Evolutionary conservation across 2,329 filamentous ascomycete genomes (phyloP).

Genomic region (Fusarium sacchari): DNA sequence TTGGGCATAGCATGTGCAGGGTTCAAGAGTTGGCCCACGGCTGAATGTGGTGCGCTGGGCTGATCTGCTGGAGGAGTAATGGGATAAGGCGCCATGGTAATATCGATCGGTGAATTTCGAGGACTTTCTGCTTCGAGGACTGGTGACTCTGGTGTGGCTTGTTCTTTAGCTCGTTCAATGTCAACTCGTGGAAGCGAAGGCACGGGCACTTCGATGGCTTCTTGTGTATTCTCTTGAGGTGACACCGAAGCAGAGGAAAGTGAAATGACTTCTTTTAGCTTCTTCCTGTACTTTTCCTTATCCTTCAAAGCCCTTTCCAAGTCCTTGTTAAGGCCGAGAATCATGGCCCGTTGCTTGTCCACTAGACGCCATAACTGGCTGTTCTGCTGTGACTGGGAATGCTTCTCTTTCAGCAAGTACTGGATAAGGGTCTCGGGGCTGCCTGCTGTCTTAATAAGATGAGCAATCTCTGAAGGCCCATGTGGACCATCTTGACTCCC

Average conservation of each 20-base stretch:
- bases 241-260: constrained; percentile 49
- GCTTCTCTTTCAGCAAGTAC: constrained; percentile 90
- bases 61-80: constrained; percentile 71
- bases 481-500: constrained; percentile 66
- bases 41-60: constrained; percentile 52
- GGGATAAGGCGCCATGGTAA: constrained; percentile 70
- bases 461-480: constrained; percentile 78
- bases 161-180: constrained; percentile 34
- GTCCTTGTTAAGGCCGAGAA: constrained; percentile 93
- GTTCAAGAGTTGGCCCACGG: constrained; percentile 62
- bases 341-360: constrained; percentile 95
- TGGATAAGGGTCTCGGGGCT: constrained; percentile 90
- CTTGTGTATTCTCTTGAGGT: constrained; percentile 30
- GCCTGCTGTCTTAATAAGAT: constrained; percentile 83
- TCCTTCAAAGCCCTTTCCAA: constrained; percentile 91
- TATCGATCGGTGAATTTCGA: constrained; percentile 68
- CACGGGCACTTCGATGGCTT: constrained; percentile 10
- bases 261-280: constrained; percentile 78
- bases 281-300: constrained; percentile 92
- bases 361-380: constrained; percentile 93
- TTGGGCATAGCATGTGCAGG: constrained; percentile 69
- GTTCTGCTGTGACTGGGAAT: constrained; percentile 88
- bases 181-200: constrained; percentile 40
- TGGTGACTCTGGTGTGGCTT: constrained; percentile 56
- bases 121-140: constrained; percentile 61